phyloP scores from a whole-genome alignment of 257 asterid genomes.

The Capsicum chinense region DNA sequence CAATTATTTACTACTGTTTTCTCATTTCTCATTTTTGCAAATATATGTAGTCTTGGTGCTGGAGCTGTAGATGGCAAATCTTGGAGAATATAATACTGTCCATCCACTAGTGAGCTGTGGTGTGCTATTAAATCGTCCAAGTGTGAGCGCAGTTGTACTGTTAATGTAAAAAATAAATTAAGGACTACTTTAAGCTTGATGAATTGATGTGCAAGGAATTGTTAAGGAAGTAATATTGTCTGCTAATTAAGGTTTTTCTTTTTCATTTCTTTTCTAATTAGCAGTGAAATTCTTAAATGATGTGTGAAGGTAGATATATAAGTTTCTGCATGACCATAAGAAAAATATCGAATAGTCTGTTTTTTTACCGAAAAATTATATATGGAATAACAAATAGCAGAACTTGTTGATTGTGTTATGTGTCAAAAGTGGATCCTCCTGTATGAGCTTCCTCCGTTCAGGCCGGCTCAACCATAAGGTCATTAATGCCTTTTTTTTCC shows the following conservation, averaged over 20 bases:
- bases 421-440: background rate
- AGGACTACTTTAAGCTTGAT: slow-evolving; percentile 8
- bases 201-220: background rate
- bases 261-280: background rate
- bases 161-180: background rate
- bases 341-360: background rate
- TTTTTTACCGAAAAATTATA: background rate
- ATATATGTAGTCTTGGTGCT: slow-evolving; percentile 47
- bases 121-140: slow-evolving; percentile 26
- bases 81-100: slow-evolving; percentile 1
- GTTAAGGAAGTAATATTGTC: background rate
- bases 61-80: slow-evolving; percentile 41
- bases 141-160: background rate
- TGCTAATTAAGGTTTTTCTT: background rate
- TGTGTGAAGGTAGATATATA: background rate
- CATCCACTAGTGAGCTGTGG: slow-evolving; percentile 10
- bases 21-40: background rate
- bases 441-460: no score
- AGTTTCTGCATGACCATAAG: background rate
- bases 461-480: no score
- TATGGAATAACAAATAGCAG: background rate
- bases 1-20: background rate
- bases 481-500: no score
- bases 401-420: background rate
- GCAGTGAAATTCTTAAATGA: background rate